Base-by-base conservation (phyloP, 768 basidiomycete species). In the Chalciporus chontae region DNA sequence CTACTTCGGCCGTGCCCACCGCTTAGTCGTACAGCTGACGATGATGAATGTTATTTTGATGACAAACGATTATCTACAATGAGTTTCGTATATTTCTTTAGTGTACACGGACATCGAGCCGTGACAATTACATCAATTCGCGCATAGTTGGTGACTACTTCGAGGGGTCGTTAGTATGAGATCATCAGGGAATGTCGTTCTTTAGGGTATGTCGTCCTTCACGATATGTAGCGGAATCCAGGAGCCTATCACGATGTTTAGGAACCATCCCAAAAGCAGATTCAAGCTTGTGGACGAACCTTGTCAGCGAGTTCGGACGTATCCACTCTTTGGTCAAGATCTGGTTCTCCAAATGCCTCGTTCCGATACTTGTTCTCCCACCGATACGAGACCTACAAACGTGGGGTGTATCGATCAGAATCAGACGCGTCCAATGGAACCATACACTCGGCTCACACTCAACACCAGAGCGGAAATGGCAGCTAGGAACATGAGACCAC, bases 231-330 rank as follows among this genome's bases (percentile, higher is more conserved):
- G 45, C 84, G 79, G 71, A 85, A 86, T 17, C 70, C 69, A 3
- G 79, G 77, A 0, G 84, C 81, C 84, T 85, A 44, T 13, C 31
- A 8, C 11, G 17, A 19, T 18, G 14, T 3, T 21, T 21, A 4
- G 4, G 21, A 21, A 21, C 21, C 21, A 21, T 21, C 21, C 8
- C 15, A 13, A n/a, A n/a, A 38, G 29, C 39, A 15, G n/a, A 10
- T 11, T 19, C 19, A 18, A 26, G 10, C 17, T 5, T 41, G 37
- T 11, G 26, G 29, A 51, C 72, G 24, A 52, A 81, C 84, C 69
- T 81, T 73, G 59, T 88, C 86, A 1, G 86, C 86, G 7, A 85
- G 62, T 53, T 84, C 77, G 23, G 75, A 72, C 0, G 83, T 86
- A 56, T 88, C 78, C 17, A 87, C 80, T 17, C 69, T 74, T 7